Evolutionary conservation across 805 yeast species (phyloP), one percentile per base, ranked within the genome.

Genomic region (Nakazawaea pomicola): DNA sequence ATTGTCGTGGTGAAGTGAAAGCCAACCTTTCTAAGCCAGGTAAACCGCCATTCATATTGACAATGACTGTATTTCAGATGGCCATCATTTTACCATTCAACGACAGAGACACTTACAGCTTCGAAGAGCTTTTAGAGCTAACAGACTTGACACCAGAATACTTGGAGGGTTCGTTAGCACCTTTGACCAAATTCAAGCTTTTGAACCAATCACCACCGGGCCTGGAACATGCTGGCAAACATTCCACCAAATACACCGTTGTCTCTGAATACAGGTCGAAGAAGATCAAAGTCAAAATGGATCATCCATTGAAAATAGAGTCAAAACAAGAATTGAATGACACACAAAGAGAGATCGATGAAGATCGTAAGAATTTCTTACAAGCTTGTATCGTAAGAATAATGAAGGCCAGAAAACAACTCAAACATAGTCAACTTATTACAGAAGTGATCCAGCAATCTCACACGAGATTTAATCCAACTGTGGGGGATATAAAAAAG

Each of bases 301-400:
- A 64, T 4, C 52, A 54, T 30, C 59, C 60, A 17, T 63, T 61
- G 28, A 54, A 57, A 40, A 64, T 71, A 23, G 90, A 82, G 51
- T 73, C 74, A 38, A 76, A 72, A 50, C 83, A 73, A 47, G 96
- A 87, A 50, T 68, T 74, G 25, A 87, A 79, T 27, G 88, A 83
- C 44, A 74, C 89, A 2, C 82, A 77, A 49, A 80, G 78, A 58
- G 95, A 89, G 55, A 78, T 91, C 36, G 88, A 82, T 53, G 93
- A 88, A 54, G 89, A 89, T 46, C 54, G 61, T 31, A 61, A 55
- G 39, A 79, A 84, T 56, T 82, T 81, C 64, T 69, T 93, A 52
- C 86, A 88, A 56, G 96, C 98, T 2, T 86, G 95, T 55, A 88
- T 93, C 62, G 98, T 91, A 29, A 76, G 99, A 54, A 86, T 91